These are phyloP conservation scores for Dothideomycetes sp. DNA, from an alignment of 2,329 filamentous ascomycete species.

Conservation along the genomic window DNA sequence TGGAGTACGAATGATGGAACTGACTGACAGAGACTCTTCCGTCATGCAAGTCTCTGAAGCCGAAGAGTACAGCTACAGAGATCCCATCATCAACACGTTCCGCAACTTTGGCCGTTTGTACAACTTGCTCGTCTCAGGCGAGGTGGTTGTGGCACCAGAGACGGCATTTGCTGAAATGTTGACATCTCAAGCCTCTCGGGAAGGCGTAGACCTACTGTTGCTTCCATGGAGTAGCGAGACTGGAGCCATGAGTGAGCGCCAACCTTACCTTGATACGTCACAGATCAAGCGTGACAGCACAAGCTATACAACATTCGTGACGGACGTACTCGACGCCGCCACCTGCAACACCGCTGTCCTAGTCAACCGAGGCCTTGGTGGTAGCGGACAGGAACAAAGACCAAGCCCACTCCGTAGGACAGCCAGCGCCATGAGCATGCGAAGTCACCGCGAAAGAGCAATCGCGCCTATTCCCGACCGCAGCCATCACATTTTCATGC, in stretches of 20 bases:
- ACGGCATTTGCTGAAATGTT: slow-evolving; percentile 70
- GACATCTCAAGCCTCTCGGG: slow-evolving; percentile 44
- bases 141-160: slow-evolving; percentile 69
- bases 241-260: slow-evolving; percentile 60
- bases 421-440: slow-evolving; percentile 47
- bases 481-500: slow-evolving; percentile 74
- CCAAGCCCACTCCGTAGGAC: slow-evolving; percentile 34
- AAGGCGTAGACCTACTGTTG: slow-evolving; percentile 57
- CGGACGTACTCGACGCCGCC: slow-evolving; percentile 50
- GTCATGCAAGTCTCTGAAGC: slow-evolving; percentile 88
- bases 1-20: slow-evolving; percentile 73
- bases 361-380: slow-evolving; percentile 60
- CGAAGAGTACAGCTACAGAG: slow-evolving; percentile 52
- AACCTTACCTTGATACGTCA: slow-evolving; percentile 37
- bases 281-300: slow-evolving; percentile 49
- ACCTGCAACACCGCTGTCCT: slow-evolving; percentile 65
- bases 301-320: slow-evolving; percentile 64
- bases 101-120: slow-evolving; percentile 76
- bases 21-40: slow-evolving; percentile 85
- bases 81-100: slow-evolving; percentile 87
- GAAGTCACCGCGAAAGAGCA: slow-evolving; percentile 43
- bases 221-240: slow-evolving; percentile 88
- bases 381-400: slow-evolving; percentile 23
- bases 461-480: slow-evolving; percentile 52
- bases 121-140: slow-evolving; percentile 71